Evolutionary conservation across 2,329 filamentous ascomycete genomes (phyloP), one percentile per base, ranked within the genome.

Genomic region (Metarhizium album): DNA sequence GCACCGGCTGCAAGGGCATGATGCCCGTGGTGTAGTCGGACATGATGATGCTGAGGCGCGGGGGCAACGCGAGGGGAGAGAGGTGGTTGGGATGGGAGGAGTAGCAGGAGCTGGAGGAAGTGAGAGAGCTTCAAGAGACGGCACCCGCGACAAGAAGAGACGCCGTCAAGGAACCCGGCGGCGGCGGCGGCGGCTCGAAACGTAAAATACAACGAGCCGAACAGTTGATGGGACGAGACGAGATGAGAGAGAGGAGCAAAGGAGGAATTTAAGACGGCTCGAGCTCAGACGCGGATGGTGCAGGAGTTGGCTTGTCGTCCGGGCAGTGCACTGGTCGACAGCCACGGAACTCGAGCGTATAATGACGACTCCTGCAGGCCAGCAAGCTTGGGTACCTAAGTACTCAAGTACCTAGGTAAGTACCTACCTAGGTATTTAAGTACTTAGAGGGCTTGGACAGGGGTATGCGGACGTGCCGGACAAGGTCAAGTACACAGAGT

Each of bases 1-100:
- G 83, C 61, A 78, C 72, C 68, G 79, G 78, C 60, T 74, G 69
- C 55, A 81, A 64, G 54, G 78, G 78, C 63, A 74, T 69, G 27
- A 73, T 65, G 56, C 73, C 73, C 59, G 60, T 60, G 50, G 60
- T 70, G 65, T 68, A 72, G 58, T 68, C 62, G 49, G 46, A 47
- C 50, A 49, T 53, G 50, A 45, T 49, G 38, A 35, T 24, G 42
- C 33, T 29, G 50, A 24, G 43, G 31, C 40, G 47, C 24, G 29
- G 40, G 18, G 20, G 48, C 9, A 11, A 27, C 31, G 16, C 35
- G 35, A 16, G 7, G 20, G 23, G 31, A 38, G 18, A 45, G 48
- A 16, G 18, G 5, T n/a, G 42, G 31, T 45, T 31, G 20, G 13
- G 48, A 16, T n/a, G 22, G 11, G 31, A 7, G 43, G 3, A 18